Evolutionary conservation across 306 rosid genomes (phyloP), one percentile per base, ranked within the genome.

Genomic region (Casuarina cunninghamiana): DNA sequence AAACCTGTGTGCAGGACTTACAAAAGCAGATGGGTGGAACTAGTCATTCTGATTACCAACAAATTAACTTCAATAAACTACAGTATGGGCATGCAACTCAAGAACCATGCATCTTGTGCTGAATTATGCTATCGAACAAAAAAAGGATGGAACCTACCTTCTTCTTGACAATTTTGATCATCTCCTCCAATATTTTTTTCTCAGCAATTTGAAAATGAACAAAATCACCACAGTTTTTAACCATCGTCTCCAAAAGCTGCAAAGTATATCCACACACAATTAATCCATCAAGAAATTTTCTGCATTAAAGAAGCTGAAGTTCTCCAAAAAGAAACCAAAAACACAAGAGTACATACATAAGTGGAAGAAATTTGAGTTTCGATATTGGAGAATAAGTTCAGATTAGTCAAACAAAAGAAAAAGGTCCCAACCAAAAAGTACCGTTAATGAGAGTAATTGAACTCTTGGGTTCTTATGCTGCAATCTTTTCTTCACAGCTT

Each of bases 201-300:
- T 96, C 99, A 10, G 91, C 93, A 85, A 96, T 93, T 87, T 96
- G 99, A 74, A 85, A 88, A 85, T 96, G 99, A 78, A 91, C 88
- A 76, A 78, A 81, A 45, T 96, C 98, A 83, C 99, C 99, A 77
- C 98, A 96, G 81, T 96, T 96, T 94, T 96, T 96, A 82, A 96
- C 99, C 99, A 96, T 91, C 42, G 99, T 96, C 85, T 96, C 99
- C 82, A 96, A 82, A 45, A 96, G 98, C 99, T 96, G 83, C 84
- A 76, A 75, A 70, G 62, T 10, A 26, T 66, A 41, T 81, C 48
- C 45, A 78, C 75, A 83, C 72, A 77, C 75, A 77, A 75, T 70
- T 61, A 85, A 82, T 84, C 77, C 78, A 82, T 62, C 39, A 54
- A 65, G 60, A 69, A 16, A 83, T 11, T 48, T 57, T 2, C 16